phyloP scores from a whole-genome alignment of 352 stramenopile species.

The Globisporangium mamillatum region DNA sequence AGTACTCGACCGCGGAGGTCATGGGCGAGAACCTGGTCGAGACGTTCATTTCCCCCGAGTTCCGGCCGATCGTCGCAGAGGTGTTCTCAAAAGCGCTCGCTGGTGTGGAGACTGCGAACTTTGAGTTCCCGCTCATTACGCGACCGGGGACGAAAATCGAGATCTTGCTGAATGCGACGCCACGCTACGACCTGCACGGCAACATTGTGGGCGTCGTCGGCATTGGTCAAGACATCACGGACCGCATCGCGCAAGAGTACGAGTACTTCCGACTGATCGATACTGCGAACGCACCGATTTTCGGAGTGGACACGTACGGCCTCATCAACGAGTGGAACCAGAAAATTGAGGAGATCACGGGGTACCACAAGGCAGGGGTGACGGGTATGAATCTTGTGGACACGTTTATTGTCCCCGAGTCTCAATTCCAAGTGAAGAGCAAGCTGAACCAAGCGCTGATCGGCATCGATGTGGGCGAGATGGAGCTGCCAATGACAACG shows the following conservation, averaged over 20 bases:
- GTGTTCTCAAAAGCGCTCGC: conserved; percentile 69
- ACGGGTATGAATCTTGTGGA: conserved; percentile 59
- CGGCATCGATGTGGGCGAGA: conserved; percentile 65
- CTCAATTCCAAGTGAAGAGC: conserved; percentile 44
- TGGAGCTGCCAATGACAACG: conserved; percentile 69
- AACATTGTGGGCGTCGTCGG: conserved; percentile 86
- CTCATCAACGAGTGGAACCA: conserved; percentile 80
- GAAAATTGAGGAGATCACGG: conserved; percentile 74
- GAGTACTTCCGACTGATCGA: conserved; percentile 79
- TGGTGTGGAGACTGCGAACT: conserved; percentile 78
- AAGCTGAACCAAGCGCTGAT: conserved; percentile 65
- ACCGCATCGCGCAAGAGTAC: conserved; percentile 72
- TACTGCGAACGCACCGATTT: conserved; percentile 73
- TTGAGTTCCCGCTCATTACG: conserved; percentile 85
- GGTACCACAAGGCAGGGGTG: conserved; percentile 58
- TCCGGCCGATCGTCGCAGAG: conserved; percentile 59
- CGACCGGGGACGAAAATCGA: conserved; percentile 68
- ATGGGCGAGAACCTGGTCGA: conserved; percentile 81
- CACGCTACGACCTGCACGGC: conserved; percentile 60
- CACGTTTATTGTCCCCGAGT: conserved; percentile 58
- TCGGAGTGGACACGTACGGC: conserved; percentile 68
- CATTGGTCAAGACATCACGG: conserved; percentile 84
- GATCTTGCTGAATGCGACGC: conserved; percentile 75
- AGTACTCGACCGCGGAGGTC: conserved; percentile 76
- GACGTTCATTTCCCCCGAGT: conserved; percentile 82